Base-by-base conservation (phyloP, 352 stramenopile genomes). In the Pythium rhizo-oryzae region DNA sequence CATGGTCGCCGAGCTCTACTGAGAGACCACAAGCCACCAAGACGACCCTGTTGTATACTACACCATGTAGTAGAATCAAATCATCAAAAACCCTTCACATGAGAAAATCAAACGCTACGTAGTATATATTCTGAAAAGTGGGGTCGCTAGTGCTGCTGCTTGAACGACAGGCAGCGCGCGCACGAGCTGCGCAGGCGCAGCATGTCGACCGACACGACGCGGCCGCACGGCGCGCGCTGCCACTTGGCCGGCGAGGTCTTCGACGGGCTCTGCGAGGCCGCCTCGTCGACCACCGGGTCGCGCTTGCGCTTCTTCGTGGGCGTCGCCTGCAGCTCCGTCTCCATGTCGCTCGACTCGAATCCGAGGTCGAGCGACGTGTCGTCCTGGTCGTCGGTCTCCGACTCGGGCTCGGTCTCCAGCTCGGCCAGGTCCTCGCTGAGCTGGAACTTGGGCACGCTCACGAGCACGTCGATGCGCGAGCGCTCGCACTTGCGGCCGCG, bases 261-360 rank as follows among this genome's bases (percentile, higher is more conserved):
- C n/a, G 8, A 28, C 18, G 21, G 7, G 39, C 39, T 19, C 8
- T 33, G 30, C 44, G 23, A 43, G 5, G 16, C 7, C 8, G 67
- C 67, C 19, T 69, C 60, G 18, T 69, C 55, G 41, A 74, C 55
- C 13, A 74, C 60, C 4, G 60, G 67, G 57, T 74, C 67, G 12
- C 50, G 67, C 43, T 65, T 63, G 37, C 59, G 66, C 63, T 70
- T 70, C 21, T 41, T 58, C 51, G 28, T 28, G 9, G 8, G 24
- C 33, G 58, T 28, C 8, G 44, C 43, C 8, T 43, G 24, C 15
- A 23, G 19, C 44, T 64, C 28, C 19, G 53, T 49, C 33, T 65
- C 59, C 4, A 16, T 23, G 12, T 65, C 49, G 35, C 59, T 65
- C 9, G 33, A 41, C 25, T 50, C 59, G 37, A 59, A 50, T n/a